phyloP scores from a whole-genome alignment of 352 stramenopile genomes.

The Globisporangium nodosum region DNA sequence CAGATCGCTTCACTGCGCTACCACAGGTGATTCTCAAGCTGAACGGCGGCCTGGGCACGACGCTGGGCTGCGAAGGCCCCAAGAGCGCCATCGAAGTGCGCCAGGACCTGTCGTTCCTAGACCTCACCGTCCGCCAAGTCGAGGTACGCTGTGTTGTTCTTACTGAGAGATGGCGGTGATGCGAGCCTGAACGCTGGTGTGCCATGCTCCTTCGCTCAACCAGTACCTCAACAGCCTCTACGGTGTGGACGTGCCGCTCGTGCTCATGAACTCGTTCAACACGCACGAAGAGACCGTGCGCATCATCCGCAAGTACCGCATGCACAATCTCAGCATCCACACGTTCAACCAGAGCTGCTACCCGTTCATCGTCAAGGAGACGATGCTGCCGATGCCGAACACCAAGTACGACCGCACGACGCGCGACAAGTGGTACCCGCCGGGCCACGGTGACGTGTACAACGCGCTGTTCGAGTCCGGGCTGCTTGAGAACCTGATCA shows the following conservation, averaged over 20 bases:
- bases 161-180: background rate
- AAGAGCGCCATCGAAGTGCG: constrained; percentile 94
- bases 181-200: background rate
- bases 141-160: constrained; percentile 41
- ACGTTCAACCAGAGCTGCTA: constrained; percentile 94
- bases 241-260: constrained; percentile 96
- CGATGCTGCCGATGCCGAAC: constrained; percentile 83
- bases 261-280: constrained; percentile 99
- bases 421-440: constrained; percentile 92
- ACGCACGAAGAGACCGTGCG: constrained; percentile 97
- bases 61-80: constrained; percentile 93
- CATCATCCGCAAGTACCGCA: constrained; percentile 97
- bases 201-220: background rate
- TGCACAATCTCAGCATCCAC: constrained; percentile 93
- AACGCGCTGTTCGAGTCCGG: constrained; percentile 96
- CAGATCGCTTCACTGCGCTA: background rate
- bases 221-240: constrained; percentile 90
- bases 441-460: constrained; percentile 99
- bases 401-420: constrained; percentile 81
- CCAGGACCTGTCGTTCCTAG: constrained; percentile 94
- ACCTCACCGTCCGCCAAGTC: constrained; percentile 98
- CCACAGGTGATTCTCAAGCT: constrained; percentile 94
- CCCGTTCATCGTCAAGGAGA: constrained; percentile 88
- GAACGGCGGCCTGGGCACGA: constrained; percentile 98
- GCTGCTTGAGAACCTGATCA: constrained; percentile 93